Conservation (phyloP, 169 alveolate species). For the Plasmodium malariae region DNA sequence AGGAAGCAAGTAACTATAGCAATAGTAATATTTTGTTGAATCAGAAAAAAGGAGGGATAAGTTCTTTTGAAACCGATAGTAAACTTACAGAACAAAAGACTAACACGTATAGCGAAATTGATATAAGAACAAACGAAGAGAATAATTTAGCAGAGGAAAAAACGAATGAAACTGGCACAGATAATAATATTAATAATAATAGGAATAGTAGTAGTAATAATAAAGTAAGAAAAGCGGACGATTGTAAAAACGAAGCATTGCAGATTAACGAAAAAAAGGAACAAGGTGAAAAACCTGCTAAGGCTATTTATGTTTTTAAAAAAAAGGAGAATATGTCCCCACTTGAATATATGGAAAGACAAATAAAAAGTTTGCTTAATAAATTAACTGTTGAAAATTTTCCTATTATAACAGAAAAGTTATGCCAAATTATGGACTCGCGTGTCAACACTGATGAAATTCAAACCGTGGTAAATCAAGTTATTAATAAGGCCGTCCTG, state of each 20-base stretch:
- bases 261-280: constrained; percentile 21
- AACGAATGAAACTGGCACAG: not conserved
- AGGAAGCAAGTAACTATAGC: not conserved
- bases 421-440: constrained; percentile 88
- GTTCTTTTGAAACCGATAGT: constrained; percentile 4
- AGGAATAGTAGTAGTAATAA: not conserved
- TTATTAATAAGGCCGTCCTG: constrained; percentile 90
- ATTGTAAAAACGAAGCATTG: not conserved
- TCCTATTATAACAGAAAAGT: constrained; percentile 90
- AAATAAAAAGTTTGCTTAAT: constrained; percentile 88
- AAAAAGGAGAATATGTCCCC: constrained; percentile 79
- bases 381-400: constrained; percentile 93
- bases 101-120: too few relatives aligned
- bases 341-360: constrained; percentile 86
- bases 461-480: constrained; percentile 86
- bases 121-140: not conserved
- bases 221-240: not conserved
- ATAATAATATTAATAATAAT: not conserved
- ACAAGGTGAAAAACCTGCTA: constrained; percentile 44
- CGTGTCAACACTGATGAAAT: constrained; percentile 84
- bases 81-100: constrained; percentile 21
- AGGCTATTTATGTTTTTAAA: constrained; percentile 62
- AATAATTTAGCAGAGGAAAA: constrained; percentile 1
- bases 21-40: not conserved
- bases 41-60: constrained; percentile 41